Conservation (phyloP, 2,329 filamentous ascomycete genomes). For the Pyrenochaeta sp. region DNA sequence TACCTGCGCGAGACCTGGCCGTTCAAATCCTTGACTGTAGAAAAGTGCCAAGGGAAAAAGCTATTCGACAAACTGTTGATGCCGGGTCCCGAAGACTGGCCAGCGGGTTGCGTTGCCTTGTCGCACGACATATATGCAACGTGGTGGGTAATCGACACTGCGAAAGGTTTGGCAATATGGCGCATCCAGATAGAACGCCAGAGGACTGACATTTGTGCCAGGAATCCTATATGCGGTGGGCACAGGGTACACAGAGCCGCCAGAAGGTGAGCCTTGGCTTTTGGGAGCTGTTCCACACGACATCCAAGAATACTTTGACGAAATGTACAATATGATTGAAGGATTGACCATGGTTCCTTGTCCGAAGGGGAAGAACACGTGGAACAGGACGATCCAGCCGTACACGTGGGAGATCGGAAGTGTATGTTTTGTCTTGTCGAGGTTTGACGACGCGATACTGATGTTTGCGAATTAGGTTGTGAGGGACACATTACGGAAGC, state of each 20-base stretch:
- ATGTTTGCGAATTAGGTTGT: slow-evolving; percentile 6
- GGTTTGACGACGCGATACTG: slow-evolving; percentile 1
- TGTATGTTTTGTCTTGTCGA: slow-evolving; percentile 3
- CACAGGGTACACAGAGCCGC: slow-evolving; percentile 4
- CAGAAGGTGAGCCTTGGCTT: slow-evolving; percentile 6
- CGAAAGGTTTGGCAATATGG: slow-evolving; percentile 7
- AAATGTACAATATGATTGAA: slow-evolving; percentile 3
- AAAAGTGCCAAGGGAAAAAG: slow-evolving; percentile 4
- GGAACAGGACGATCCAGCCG: slow-evolving; percentile 4
- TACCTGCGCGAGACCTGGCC: slow-evolving; percentile 9
- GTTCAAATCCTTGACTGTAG: slow-evolving; percentile 2
- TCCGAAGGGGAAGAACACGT: slow-evolving; percentile 4
- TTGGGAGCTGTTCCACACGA: slow-evolving; percentile 1
- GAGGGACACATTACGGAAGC: slow-evolving; percentile 4
- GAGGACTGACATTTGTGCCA: slow-evolving; percentile 3
- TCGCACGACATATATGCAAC: slow-evolving; percentile 6
- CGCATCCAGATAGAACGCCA: neutral
- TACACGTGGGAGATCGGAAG: slow-evolving; percentile 6
- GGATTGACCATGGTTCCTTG: slow-evolving; percentile 5
- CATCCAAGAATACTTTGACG: slow-evolving; percentile 4
- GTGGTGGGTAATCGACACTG: slow-evolving; percentile 8
- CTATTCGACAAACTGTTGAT: slow-evolving; percentile 4
- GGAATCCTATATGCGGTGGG: slow-evolving; percentile 5
- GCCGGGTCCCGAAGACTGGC: slow-evolving; percentile 5
- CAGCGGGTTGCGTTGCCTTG: slow-evolving; percentile 8